Evolutionary conservation across 805 yeast genomes (phyloP).

Genomic region (Deakozyma indianensis): DNA sequence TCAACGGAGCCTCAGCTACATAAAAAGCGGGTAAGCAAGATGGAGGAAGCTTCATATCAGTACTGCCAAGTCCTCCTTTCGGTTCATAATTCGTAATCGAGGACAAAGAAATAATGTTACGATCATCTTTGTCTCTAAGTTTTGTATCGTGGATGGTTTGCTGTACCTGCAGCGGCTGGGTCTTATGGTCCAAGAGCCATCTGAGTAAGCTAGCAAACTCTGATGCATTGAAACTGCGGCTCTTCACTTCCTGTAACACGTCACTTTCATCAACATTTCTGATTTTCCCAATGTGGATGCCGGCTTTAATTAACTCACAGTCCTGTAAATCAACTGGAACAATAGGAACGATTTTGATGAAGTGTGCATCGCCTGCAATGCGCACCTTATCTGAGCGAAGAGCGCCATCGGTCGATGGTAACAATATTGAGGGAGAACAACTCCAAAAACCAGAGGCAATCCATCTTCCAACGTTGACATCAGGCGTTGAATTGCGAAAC

Average conservation of each 20-base stretch:
- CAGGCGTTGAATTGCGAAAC: conserved; percentile 23
- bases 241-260: conserved; percentile 17
- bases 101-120: not conserved
- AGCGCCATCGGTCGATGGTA: conserved; percentile 22
- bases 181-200: conserved; percentile 15
- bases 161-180: not conserved
- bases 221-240: conserved; percentile 13
- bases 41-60: not conserved
- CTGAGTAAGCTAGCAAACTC: conserved; percentile 12
- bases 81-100: not conserved
- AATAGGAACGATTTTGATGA: conserved; percentile 7
- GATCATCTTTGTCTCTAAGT: not conserved
- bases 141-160: not conserved
- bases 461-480: conserved; percentile 19
- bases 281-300: conserved; percentile 13
- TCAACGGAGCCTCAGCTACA: not conserved
- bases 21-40: not conserved
- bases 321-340: conserved; percentile 8
- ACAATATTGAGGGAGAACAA: conserved; percentile 14
- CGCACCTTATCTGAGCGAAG: conserved; percentile 17
- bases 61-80: not conserved
- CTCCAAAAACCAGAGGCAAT: conserved; percentile 25
- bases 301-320: conserved; percentile 15
- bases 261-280: conserved; percentile 13
- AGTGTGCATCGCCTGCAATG: conserved; percentile 14